Base-by-base conservation (phyloP, 2,329 filamentous ascomycete species). In the Ophiosphaerella narmari region DNA sequence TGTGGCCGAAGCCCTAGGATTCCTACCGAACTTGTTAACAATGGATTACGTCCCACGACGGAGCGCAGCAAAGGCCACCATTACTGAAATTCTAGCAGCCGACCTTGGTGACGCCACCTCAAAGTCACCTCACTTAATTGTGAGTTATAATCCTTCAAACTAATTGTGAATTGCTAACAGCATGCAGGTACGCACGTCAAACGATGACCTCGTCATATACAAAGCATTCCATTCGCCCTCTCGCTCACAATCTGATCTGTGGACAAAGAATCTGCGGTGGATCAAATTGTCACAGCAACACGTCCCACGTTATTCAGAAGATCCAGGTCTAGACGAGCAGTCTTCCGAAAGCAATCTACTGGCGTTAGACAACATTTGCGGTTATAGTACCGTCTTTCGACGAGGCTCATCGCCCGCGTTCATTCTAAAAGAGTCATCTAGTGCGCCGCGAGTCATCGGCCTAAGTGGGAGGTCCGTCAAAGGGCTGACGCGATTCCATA, bases 161-260 rank as follows among this genome's bases (percentile, higher is more conserved):
- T 21, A 31, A 45, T 31, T 29, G 9, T 29, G 39, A 14, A 34
- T 13, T 8, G 11, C 33, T 51, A 42, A 53, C 48, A 39, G 35
- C 56, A 51, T 41, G 33, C 56, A 91, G 88, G 77, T 92, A 24
- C 89, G 93, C 43, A 90, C 90, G 41, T 81, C 83, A 8, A 87
- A 85, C 51, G 88, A 96, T 57, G 92, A 97, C 66, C 77, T 97
- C 31, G 88, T 88, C 9, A 82, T 97, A 39, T 99, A 97, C 69
- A 86, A 94, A 68, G 91, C 93, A 1, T 88, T 91, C 60, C 80
- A 83, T 36, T 68, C 76, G 76, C 53, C 74, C 67, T 34, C 67
- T 65, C 24, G 71, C 71, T 48, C 69, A 63, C 48, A 55, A n/a
- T 62, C 66, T 7, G 59, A 74, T 24, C 72, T 78, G 5, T 80